A percentile compares a stretch with the other conserved stretches of the same genome.
These are phyloP conservation scores for Xylaria acuta DNA, from an alignment of 495 filamentous ascomycete genomes.

Conservation along the genomic window DNA sequence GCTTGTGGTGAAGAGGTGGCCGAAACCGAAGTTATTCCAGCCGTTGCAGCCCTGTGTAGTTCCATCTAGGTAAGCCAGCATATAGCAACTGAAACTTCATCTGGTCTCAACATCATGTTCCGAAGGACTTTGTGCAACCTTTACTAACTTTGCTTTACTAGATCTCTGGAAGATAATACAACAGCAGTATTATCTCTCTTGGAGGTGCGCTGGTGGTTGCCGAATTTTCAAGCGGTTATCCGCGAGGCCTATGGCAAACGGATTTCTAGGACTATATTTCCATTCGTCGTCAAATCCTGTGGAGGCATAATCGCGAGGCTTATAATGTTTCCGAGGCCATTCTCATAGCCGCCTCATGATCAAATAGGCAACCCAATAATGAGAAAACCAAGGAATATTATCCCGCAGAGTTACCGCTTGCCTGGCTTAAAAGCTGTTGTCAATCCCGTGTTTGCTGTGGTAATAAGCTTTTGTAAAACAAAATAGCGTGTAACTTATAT, in stretches of 20 bases:
- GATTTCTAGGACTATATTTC: neutral
- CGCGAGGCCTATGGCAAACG: neutral
- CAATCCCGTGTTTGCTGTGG: too few species aligned
- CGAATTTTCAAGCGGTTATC: neutral
- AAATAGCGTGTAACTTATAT: too few species aligned
- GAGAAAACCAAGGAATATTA: too few species aligned
- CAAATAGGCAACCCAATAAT: too few species aligned
- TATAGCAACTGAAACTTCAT: neutral
- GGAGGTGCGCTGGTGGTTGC: neutral
- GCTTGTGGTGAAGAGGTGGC: slow-evolving; percentile 7
- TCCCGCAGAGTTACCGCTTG: too few species aligned
- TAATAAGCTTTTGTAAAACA: too few species aligned
- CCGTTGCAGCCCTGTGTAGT: neutral
- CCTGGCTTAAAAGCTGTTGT: too few species aligned
- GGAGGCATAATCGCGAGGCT: neutral
- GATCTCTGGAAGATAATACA: neutral
- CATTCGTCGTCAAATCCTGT: neutral
- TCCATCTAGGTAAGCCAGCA: neutral
- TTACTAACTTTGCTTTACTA: neutral
- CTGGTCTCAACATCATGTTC: neutral
- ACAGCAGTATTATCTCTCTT: neutral
- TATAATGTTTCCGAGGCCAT: neutral
- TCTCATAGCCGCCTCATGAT: neutral
- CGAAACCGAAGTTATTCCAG: neutral
- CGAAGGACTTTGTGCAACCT: neutral